Conservation (phyloP, 495 filamentous ascomycete species). For the Penicillium daleae region DNA sequence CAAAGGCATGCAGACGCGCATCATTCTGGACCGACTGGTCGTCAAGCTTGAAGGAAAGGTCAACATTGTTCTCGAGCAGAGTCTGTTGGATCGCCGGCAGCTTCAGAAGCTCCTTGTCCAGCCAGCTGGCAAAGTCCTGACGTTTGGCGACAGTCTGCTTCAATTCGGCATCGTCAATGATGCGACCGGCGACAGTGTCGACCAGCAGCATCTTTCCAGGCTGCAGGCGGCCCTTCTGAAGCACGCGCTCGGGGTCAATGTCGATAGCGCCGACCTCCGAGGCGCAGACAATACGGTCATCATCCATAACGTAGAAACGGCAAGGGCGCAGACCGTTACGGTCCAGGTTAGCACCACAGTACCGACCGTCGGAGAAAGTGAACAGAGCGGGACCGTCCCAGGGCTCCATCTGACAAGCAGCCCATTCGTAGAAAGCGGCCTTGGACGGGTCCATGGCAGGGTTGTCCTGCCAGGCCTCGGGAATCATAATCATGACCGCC, state of each 20-base stretch:
- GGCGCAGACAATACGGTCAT: conserved; percentile 97
- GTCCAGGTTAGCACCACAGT: conserved; percentile 98
- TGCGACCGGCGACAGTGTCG: conserved; percentile 91
- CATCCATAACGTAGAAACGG: conserved; percentile 97
- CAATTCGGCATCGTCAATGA: conserved; percentile 93
- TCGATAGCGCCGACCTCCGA: conserved; percentile 96
- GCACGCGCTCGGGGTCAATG: conserved; percentile 85
- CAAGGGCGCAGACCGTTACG: conserved; percentile 96
- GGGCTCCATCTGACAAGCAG: conserved; percentile 98
- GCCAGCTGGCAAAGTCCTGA: conserved; percentile 85
- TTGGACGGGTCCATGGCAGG: conserved; percentile 90
- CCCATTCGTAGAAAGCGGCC: conserved; percentile 99
- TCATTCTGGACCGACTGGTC: conserved; percentile 81
- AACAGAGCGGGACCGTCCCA: conserved; percentile 99
- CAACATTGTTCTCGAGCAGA: conserved; percentile 60
- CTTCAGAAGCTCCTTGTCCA: conserved; percentile 84
- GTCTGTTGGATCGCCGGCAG: conserved; percentile 71
- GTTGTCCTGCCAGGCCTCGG: conserved; percentile 98
- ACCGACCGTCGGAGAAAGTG: conserved; percentile 96
- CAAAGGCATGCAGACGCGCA: conserved; percentile 82
- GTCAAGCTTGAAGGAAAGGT: conserved; percentile 69
- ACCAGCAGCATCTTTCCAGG: conserved; percentile 98
- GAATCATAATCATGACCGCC: conserved; percentile 99
- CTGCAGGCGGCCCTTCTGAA: conserved; percentile 94
- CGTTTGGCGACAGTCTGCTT: conserved; percentile 87